Evolutionary conservation across 768 basidiomycete genomes (phyloP).

Genomic region (Suillus plorans): DNA sequence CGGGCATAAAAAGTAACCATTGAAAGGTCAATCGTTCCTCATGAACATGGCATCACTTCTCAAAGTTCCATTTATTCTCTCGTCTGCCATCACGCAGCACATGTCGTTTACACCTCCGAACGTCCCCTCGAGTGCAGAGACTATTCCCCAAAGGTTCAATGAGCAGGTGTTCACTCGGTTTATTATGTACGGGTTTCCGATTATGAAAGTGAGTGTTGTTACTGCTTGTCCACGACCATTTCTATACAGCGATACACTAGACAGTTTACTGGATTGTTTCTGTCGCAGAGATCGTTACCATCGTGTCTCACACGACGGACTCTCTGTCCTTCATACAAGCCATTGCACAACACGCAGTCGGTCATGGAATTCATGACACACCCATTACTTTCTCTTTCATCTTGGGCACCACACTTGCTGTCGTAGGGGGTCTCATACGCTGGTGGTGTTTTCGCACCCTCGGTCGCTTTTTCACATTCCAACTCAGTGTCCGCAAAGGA

Average conservation of each 20-base stretch:
- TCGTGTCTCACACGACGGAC: not conserved
- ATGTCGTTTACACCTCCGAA: conserved; percentile 44
- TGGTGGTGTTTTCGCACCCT: conserved; percentile 32
- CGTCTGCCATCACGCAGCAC: conserved; percentile 40
- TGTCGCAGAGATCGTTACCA: not conserved
- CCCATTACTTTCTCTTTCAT: conserved; percentile 12
- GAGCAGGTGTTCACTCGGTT: not conserved
- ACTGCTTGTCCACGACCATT: not conserved
- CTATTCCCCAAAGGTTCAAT: conserved; percentile 14
- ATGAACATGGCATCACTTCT: conserved; percentile 26
- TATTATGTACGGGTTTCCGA: not conserved
- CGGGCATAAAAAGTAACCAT: not conserved
- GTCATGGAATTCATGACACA: not conserved
- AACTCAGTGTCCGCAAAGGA: conserved; percentile 39
- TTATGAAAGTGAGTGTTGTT: not conserved
- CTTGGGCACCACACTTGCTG: conserved; percentile 21
- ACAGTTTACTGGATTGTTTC: not conserved
- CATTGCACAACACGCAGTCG: not conserved
- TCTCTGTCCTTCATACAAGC: not conserved
- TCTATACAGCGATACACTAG: not conserved
- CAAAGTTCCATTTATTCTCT: conserved; percentile 41
- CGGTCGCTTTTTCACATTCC: conserved; percentile 42
- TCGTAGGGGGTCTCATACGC: conserved; percentile 26
- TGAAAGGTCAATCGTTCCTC: not conserved
- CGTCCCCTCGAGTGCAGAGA: conserved; percentile 36